Percentiles rank a stretch among this genome's conserved stretches.
These are phyloP conservation scores for Mycosarcoma mackinlayi DNA, from an alignment of 1,284 basidiomycete species.

Conservation along the genomic window DNA sequence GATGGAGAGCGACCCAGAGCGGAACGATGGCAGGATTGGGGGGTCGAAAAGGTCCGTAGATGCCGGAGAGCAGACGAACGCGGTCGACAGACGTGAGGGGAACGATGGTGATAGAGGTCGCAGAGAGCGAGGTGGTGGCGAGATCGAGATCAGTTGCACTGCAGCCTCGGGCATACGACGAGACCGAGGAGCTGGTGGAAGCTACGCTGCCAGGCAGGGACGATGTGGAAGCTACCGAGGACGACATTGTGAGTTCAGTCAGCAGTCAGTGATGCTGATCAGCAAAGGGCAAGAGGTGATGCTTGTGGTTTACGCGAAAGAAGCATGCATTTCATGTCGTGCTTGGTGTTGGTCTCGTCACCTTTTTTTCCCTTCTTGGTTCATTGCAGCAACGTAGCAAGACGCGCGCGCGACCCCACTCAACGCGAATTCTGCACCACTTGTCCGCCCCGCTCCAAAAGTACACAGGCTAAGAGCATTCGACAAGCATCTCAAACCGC, in stretches of 20 bases:
- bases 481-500: no score
- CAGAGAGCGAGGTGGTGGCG: conserved; percentile 43
- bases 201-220: conserved; percentile 11
- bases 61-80: conserved; percentile 61
- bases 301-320: no score
- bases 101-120: conserved; percentile 56
- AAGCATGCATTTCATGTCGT: neutral
- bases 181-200: conserved; percentile 17
- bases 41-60: conserved; percentile 89
- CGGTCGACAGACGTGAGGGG: conserved; percentile 61
- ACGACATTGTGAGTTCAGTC: conserved; percentile 5
- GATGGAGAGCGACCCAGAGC: conserved; percentile 91
- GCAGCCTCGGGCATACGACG: conserved; percentile 21
- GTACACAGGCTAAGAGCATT: no score
- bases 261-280: no score
- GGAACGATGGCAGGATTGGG: conserved; percentile 85
- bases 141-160: conserved; percentile 40
- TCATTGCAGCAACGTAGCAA: no score
- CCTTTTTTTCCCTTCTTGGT: conserved; percentile 11
- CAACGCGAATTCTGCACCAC: conserved; percentile 19
- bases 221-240: conserved; percentile 15
- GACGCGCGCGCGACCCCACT: conserved; percentile 21
- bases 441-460: conserved; percentile 2
- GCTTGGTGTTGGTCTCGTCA: neutral
- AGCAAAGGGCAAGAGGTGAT: no score